Conservation (phyloP, 2,329 filamentous ascomycete species). For the Beauveria pseudobassiana region DNA sequence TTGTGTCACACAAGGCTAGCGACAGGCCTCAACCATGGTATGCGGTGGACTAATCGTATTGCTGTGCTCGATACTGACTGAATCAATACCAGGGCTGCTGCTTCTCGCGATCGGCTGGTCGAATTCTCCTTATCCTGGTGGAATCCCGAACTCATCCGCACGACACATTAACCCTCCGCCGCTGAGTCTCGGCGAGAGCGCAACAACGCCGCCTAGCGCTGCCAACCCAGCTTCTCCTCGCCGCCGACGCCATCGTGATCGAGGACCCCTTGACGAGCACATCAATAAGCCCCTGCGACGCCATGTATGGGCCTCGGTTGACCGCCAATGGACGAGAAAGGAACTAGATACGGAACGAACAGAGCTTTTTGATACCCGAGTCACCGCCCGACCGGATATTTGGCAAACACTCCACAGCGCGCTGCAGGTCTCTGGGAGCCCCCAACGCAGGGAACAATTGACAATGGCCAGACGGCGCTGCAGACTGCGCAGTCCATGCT, state of each 20-base stretch:
- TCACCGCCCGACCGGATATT: conserved; percentile 67
- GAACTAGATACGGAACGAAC: conserved; percentile 63
- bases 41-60: neutral
- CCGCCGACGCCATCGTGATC: conserved; percentile 28
- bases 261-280: conserved; percentile 49
- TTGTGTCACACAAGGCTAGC: neutral
- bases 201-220: conserved; percentile 19
- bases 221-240: conserved; percentile 17
- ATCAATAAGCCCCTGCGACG: conserved; percentile 62
- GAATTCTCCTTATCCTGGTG: conserved; percentile 47
- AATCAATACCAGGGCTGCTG: conserved; percentile 47
- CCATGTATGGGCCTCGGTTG: conserved; percentile 58
- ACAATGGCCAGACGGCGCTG: conserved; percentile 34
- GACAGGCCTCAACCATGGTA: conserved; percentile 1
- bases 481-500: conserved; percentile 73
- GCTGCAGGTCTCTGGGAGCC: conserved; percentile 60
- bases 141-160: conserved; percentile 40
- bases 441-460: conserved; percentile 22
- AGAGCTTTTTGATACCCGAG: conserved; percentile 87
- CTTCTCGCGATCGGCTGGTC: conserved; percentile 44
- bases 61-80: neutral
- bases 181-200: conserved; percentile 25
- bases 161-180: conserved; percentile 44
- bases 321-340: conserved; percentile 60
- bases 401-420: conserved; percentile 70